phyloP scores from a whole-genome alignment of 441 rosid genomes.

The Biscutella auriculata region DNA sequence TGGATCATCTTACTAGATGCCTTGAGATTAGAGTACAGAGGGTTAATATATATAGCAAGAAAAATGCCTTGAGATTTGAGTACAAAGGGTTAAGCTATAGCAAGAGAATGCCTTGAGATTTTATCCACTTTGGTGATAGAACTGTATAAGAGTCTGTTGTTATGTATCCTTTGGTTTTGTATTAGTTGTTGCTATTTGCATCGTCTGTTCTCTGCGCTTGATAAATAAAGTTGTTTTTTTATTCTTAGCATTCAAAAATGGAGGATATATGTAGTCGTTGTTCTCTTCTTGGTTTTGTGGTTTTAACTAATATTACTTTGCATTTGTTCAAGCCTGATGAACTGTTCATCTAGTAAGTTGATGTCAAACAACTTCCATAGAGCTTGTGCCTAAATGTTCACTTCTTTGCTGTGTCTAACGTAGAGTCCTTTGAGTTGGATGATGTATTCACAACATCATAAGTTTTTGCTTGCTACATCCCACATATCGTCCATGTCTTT shows the following conservation, averaged over 20 bases:
- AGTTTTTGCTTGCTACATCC: background rate
- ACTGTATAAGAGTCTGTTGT: background rate
- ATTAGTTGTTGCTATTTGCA: background rate
- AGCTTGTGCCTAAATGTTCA: background rate
- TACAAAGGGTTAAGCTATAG: background rate
- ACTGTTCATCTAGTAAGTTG: background rate
- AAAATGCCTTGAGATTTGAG: no score
- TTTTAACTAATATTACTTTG: background rate
- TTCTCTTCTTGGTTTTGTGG: background rate
- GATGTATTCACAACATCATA: background rate
- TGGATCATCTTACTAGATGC: no score
- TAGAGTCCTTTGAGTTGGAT: background rate
- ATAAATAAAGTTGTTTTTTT: background rate
- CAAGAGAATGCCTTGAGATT: background rate
- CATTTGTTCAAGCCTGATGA: background rate
- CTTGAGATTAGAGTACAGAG: no score
- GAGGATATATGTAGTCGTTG: background rate
- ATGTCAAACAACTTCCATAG: background rate
- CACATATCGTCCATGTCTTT: background rate
- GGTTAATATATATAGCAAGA: no score
- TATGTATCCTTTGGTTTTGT: background rate
- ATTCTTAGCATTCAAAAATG: background rate
- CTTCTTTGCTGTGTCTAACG: background rate
- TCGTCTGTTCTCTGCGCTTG: background rate
- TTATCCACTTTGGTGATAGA: background rate